Percentiles rank a stretch among this genome's conserved stretches.
Conservation (phyloP, 371 early-diverging fungal species). For the Mucor lusitanicus region DNA sequence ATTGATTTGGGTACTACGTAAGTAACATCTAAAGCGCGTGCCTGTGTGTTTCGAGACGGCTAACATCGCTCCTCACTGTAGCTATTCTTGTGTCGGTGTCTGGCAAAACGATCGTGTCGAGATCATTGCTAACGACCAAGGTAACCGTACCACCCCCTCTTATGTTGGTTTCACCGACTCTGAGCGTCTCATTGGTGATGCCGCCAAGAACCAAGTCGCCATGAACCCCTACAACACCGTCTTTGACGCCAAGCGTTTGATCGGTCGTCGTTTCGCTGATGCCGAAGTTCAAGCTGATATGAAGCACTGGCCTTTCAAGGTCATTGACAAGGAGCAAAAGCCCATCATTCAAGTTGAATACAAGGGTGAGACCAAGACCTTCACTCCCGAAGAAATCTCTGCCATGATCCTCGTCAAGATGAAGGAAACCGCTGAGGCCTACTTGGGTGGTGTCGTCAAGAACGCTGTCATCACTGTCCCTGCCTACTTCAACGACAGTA, state of each 20-base stretch:
- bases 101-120: constrained; percentile 97
- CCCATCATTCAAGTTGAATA: constrained; percentile 83
- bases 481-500: constrained; percentile 75
- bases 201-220: constrained; percentile 87
- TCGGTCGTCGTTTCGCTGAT: constrained; percentile 94
- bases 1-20: constrained; percentile 99
- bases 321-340: constrained; percentile 73
- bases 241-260: constrained; percentile 96
- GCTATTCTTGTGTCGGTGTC: constrained; percentile 99
- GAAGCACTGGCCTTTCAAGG: constrained; percentile 89
- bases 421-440: constrained; percentile 90
- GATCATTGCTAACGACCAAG: constrained; percentile 98
- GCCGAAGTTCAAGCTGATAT: constrained; percentile 87
- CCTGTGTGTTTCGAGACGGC: neutral
- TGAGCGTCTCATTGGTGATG: constrained; percentile 88
- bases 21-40: constrained; percentile 64
- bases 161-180: constrained; percentile 89
- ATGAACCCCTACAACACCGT: constrained; percentile 89
- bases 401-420: constrained; percentile 91
- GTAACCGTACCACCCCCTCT: constrained; percentile 92
- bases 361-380: constrained; percentile 80
- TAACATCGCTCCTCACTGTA: constrained; percentile 53
- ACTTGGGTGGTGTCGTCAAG: constrained; percentile 77
- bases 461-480: constrained; percentile 97
- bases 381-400: constrained; percentile 93